Evolutionary conservation across 192 early-diverging fungal species (phyloP), one percentile per base, ranked within the genome.

Genomic region (Oehlia diaphana): DNA sequence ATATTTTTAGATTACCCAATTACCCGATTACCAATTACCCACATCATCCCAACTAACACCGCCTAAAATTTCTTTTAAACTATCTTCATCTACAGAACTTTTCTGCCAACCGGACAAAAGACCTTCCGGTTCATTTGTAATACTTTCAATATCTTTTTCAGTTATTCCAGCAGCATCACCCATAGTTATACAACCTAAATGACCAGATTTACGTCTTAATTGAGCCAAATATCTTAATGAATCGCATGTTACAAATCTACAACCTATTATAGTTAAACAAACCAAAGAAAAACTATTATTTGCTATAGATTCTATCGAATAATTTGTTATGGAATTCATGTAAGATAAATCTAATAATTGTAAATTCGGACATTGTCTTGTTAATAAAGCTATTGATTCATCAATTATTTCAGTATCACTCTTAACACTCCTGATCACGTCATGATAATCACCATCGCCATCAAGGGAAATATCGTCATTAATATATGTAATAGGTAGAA

Each of bases 151-250:
- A 64, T 86, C 85, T 42, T 66, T 37, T 21, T 86, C 85, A 4
- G 83, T 82, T n/a, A 86, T 86, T 4, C 85, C 85, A 13, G 44
- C 75, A 2, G 80, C 84, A 69, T 86, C 84, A 1, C 84, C 84
- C 84, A 86, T 86, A 21, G 84, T 86, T 49, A 86, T 86, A 66
- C 84, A 86, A 4, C 84, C 81, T 14, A 86, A 50, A 35, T 82
- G 79, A 1, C 85, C 83, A 12, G 80, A 81, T 14, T 50, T 80
- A 35, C 81, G 70, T 13, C 85, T 33, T 21, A 86, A 58, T 10
- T 44, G 70, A 4, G 85, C 85, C 21, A 86, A 53, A 26, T 77
- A 78, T 7, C 47, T 28, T 13, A 86, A 49, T 7, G 85, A 82
- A 50, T 78, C 74, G 14, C 78, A 80, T 5, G 85, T 86, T 44